phyloP scores from a whole-genome alignment of 495 filamentous ascomycete genomes.

The Rostrohypoxylon terebratum region DNA sequence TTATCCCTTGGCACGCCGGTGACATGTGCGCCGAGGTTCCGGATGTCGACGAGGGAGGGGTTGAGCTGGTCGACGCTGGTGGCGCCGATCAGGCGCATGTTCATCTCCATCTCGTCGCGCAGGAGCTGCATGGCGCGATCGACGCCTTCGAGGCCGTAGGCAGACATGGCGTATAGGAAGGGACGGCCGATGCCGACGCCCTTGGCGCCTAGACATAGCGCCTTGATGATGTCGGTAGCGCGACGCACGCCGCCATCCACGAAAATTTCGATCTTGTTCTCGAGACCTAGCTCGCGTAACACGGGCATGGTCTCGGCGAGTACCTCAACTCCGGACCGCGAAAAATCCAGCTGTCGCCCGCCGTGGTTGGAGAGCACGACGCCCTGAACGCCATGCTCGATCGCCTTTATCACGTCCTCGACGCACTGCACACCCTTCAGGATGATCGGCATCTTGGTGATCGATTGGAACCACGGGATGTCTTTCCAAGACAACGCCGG shows the following conservation, averaged over 20 bases:
- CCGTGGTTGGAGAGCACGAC: constrained; percentile 98
- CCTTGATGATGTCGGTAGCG: constrained; percentile 96
- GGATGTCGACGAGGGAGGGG: constrained; percentile 79
- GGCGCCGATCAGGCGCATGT: constrained; percentile 92
- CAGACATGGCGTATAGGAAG: constrained; percentile 95
- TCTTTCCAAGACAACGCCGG: constrained; percentile 91
- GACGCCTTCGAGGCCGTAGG: constrained; percentile 89
- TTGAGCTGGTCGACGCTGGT: constrained; percentile 78
- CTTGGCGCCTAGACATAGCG: constrained; percentile 89
- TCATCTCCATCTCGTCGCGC: constrained; percentile 99
- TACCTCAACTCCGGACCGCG: constrained; percentile 90
- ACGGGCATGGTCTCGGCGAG: constrained; percentile 97
- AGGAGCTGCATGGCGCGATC: constrained; percentile 93
- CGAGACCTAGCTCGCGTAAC: constrained; percentile 81
- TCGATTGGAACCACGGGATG: constrained; percentile 90
- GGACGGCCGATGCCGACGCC: constrained; percentile 95
- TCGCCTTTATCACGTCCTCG: constrained; percentile 89
- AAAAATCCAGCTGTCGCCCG: constrained; percentile 94
- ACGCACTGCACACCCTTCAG: constrained; percentile 97
- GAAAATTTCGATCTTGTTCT: constrained; percentile 89
- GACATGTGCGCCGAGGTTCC: constrained; percentile 77
- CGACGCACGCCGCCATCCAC: constrained; percentile 91
- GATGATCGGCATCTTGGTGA: constrained; percentile 96
- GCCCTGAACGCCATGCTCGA: constrained; percentile 86
- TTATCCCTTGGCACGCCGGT: constrained; percentile 74